Evolutionary conservation across 2,329 filamentous ascomycete genomes (phyloP), one percentile per base, ranked within the genome.

Genomic region (Ophiostoma fasciatum): DNA sequence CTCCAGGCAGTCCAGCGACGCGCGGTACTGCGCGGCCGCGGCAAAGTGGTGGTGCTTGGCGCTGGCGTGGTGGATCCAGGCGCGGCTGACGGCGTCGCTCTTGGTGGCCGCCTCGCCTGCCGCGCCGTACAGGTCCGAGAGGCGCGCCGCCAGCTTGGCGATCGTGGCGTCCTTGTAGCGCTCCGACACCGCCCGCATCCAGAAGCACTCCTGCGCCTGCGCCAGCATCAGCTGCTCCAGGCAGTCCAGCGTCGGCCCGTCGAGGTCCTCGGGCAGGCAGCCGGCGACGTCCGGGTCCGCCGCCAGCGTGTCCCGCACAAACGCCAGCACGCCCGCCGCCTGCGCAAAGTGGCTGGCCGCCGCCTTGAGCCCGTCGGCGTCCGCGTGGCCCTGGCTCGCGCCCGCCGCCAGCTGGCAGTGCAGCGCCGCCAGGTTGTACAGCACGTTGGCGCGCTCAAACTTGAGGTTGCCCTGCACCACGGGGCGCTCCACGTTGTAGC

Each of bases 1-100:
- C 58, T 96, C 90, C 12, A 98, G 56, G 47, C 83, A 90, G 50
- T 94, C 87, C 44, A 84, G 78, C 0, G 90, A 84, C 19, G 88
- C 84, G 12, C 90, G 69, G 48, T 88, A 96, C 53, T 98, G 90
- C 0, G 90, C 90, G 0, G 90, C 90, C 0, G 84, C 88, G 2
- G 88, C 87, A 58, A 98, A 96, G 56, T 96, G 90, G 51, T 94
- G 82, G 51, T 96, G 87, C 55, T 96, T 98, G 6, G 88, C 90
- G 19, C 82, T 87, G 71, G 92, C 87, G 53, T 96, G 88, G 56
- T 96, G 88, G 47, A 98, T 94, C 90, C 88, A 96, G 43, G 90
- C 82, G 38, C 81, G 87, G 53, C 82, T 90, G 46, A 96, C 78
- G 13, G 82, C 78, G 49, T 94, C 78, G 43, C 85, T 94, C 55